A percentile compares a stretch with the other conserved stretches of the same genome.
Evolutionary conservation across 164 flowering plant genomes (phyloP).

Genomic region (Annona cherimola): DNA sequence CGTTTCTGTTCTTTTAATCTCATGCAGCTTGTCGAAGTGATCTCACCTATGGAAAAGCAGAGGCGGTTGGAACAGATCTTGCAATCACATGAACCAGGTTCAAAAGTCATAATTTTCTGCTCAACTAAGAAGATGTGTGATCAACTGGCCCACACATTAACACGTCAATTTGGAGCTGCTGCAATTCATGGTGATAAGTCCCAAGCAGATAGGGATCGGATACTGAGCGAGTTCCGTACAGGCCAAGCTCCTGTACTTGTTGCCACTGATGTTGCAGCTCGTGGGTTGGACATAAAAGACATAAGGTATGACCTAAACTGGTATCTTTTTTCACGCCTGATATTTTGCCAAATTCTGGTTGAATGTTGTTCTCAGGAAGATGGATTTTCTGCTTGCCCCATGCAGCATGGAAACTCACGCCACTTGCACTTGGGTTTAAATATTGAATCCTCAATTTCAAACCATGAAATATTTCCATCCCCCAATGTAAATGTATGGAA

Average conservation of each 20-base stretch:
- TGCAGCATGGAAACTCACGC: too few relatives aligned
- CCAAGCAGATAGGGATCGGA: constrained; percentile 78
- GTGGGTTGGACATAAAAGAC: constrained; percentile 85
- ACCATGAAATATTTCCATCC: too few relatives aligned
- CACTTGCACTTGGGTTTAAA: too few relatives aligned
- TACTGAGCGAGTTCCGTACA: constrained; percentile 62
- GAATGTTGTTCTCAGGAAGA: neutral
- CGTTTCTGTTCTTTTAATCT: constrained; percentile 1
- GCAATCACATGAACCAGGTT: constrained; percentile 80
- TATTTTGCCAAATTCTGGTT: neutral
- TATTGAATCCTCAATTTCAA: too few relatives aligned
- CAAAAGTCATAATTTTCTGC: constrained; percentile 77
- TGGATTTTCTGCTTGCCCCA: too few relatives aligned
- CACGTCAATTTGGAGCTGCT: constrained; percentile 74
- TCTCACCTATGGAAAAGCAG: constrained; percentile 63
- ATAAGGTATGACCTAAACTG: constrained; percentile 46
- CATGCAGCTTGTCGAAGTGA: constrained; percentile 62
- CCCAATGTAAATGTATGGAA: too few relatives aligned
- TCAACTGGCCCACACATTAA: constrained; percentile 57
- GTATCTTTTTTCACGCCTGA: neutral
- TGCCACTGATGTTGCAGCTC: constrained; percentile 95
- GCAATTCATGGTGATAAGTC: constrained; percentile 95
- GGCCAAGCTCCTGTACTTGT: constrained; percentile 80
- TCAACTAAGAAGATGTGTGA: constrained; percentile 96
- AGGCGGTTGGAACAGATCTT: constrained; percentile 75